These are phyloP conservation scores for Sporormia fimetaria DNA, from an alignment of 495 filamentous ascomycete genomes.

Conservation along the genomic window DNA sequence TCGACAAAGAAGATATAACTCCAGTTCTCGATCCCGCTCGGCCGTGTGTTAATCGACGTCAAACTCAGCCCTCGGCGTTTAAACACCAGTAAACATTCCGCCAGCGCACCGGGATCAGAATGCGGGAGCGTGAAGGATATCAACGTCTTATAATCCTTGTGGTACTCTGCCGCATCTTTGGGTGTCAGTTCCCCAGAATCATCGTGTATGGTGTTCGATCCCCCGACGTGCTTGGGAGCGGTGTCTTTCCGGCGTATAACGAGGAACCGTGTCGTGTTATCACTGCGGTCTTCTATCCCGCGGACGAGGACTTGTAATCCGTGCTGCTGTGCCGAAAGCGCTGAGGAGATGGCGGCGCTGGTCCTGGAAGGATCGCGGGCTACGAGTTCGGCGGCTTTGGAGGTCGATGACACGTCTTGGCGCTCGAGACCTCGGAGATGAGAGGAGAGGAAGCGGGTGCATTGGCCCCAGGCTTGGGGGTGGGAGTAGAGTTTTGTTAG, in stretches of 20 bases:
- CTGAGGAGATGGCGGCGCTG: slow-evolving; percentile 66
- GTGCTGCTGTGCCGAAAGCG: slow-evolving; percentile 54
- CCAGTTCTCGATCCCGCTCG: slow-evolving; percentile 64
- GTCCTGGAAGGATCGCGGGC: slow-evolving; percentile 46
- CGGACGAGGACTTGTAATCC: slow-evolving; percentile 57
- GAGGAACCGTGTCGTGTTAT: slow-evolving; percentile 86
- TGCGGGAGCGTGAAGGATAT: slow-evolving; percentile 76
- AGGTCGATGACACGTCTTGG: slow-evolving; percentile 79
- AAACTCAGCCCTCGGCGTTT: slow-evolving; percentile 61
- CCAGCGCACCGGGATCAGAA: slow-evolving; percentile 64
- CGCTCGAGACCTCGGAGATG: slow-evolving; percentile 60
- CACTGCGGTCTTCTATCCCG: slow-evolving; percentile 68
- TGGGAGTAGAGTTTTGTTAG: slow-evolving; percentile 62
- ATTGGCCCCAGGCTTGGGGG: slow-evolving; percentile 91
- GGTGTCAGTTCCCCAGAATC: not conserved
- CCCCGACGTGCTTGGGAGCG: not conserved
- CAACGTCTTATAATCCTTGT: slow-evolving; percentile 49
- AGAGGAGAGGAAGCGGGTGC: slow-evolving; percentile 55
- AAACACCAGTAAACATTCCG: slow-evolving; percentile 70
- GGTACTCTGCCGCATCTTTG: slow-evolving; percentile 16
- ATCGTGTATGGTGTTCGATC: not conserved
- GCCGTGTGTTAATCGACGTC: slow-evolving; percentile 80
- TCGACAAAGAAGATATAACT: slow-evolving; percentile 94
- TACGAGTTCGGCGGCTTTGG: slow-evolving; percentile 67
- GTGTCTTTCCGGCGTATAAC: slow-evolving; percentile 47